A percentile compares a stretch with the other conserved stretches of the same genome.
phyloP scores from a whole-genome alignment of 345 rosid genomes.

The Salix suchowensis region DNA sequence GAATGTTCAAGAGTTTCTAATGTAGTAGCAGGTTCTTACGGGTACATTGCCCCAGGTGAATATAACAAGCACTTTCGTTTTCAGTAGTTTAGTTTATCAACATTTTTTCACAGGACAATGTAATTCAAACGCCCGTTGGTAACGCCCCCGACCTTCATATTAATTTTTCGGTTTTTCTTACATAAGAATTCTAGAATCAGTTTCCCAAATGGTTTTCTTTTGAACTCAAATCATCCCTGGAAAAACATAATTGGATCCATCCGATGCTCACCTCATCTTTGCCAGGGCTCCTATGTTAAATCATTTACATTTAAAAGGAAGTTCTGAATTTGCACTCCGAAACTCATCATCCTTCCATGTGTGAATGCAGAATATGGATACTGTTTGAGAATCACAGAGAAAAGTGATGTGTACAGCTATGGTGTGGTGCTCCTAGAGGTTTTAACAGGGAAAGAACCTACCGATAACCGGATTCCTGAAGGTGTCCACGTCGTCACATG shows the following conservation, averaged over 20 bases:
- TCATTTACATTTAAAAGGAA: neutral
- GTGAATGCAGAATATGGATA: constrained; percentile 57
- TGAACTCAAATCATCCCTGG: neutral
- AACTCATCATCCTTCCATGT: neutral
- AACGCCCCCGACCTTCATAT: neutral
- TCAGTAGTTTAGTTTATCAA: neutral
- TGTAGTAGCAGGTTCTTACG: constrained; percentile 66
- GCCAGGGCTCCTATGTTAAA: neutral
- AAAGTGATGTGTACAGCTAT: constrained; percentile 71
- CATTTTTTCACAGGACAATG: neutral
- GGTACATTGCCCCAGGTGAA: constrained; percentile 79
- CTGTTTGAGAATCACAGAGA: constrained; percentile 62
- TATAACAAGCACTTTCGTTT: constrained; percentile 8
- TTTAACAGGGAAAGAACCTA: constrained; percentile 57
- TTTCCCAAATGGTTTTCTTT: neutral
- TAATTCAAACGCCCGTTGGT: neutral
- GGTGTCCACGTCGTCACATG: constrained; percentile 56
- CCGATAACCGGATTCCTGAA: constrained; percentile 43
- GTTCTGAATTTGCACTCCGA: neutral
- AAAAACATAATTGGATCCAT: neutral
- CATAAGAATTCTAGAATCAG: neutral
- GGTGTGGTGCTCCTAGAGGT: constrained; percentile 65
- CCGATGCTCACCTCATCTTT: neutral
- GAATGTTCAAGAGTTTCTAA: constrained; percentile 42
- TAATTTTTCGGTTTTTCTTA: neutral